Evolutionary conservation across 2,329 filamentous ascomycete genomes (phyloP).

Genomic region (Diaporthe citriasiana): DNA sequence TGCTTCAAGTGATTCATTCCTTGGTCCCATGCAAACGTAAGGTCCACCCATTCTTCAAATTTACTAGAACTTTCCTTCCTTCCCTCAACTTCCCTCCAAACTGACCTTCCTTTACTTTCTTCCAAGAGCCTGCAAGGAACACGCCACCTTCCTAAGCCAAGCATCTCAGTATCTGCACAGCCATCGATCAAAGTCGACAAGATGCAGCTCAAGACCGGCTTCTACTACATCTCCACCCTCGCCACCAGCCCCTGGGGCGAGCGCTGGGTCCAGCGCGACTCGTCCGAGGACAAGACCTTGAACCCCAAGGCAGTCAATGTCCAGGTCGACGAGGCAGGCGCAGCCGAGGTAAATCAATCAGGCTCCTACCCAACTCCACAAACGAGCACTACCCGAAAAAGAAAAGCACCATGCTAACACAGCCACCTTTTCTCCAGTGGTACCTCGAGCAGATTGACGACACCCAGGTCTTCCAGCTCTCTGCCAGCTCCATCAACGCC

Average conservation of each 20-base stretch:
- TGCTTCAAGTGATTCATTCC: neutral
- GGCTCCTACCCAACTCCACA: no score
- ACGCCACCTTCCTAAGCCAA: neutral
- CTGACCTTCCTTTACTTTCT: no score
- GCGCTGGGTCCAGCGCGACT: slow-evolving; percentile 32
- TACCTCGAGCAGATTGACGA: neutral
- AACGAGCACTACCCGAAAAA: neutral
- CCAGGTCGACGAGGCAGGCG: slow-evolving; percentile 7
- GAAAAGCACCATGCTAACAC: neutral
- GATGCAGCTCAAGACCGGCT: slow-evolving; percentile 33
- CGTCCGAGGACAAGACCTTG: slow-evolving; percentile 1
- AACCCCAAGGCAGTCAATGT: slow-evolving; percentile 14
- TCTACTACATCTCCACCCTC: slow-evolving; percentile 37
- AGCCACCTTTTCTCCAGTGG: neutral
- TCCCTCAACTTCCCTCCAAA: neutral
- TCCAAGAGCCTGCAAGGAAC: neutral
- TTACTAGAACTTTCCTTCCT: neutral
- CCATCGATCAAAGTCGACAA: no score
- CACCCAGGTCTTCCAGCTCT: slow-evolving; percentile 1
- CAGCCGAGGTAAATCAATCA: neutral
- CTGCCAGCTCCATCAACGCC: neutral
- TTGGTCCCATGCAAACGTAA: neutral
- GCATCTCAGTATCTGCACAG: no score
- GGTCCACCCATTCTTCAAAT: no score
- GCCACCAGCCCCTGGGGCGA: slow-evolving; percentile 33